Base-by-base conservation (phyloP, 768 basidiomycete species). In the Tylopilus plumbeoviolaceoides region DNA sequence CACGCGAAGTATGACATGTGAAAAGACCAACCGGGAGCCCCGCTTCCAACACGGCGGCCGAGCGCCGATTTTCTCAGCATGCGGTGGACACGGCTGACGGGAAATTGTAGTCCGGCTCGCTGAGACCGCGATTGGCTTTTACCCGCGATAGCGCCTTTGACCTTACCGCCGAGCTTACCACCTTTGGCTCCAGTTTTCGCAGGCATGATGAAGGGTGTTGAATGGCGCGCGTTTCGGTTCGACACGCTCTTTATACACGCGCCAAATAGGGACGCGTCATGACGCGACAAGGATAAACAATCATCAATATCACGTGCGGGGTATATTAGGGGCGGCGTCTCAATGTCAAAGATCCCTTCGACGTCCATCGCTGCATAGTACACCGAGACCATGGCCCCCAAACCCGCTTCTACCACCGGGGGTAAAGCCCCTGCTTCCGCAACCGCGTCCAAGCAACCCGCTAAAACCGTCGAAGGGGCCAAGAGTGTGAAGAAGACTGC, bases 31-130 rank as follows among this genome's bases (percentile, higher is more conserved):
- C 87, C 87, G 65, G 87, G 91, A 60, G 92, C 89, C 72, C 91
- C 91, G 55, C 85, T 84, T 69, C 91, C 92, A 59, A 95, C 83
- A 67, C 92, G 89, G 66, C 85, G 85, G 30, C 89, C 86, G 61
- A 90, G 91, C 75, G 89, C 89, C 56, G 89, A 89, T 70, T 80
- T 82, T 78, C 92, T 90, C 64, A 95, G 71, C 58, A 89, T 79
- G 79, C 91, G 87, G 70, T 92, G 91, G 63, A 94, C 85, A 84
- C 93, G 65, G 75, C 92, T 91, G 63, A 95, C 92, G 42, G 92
- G 93, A 74, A 89, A 89, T 70, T 89, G 87, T 48, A 89, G 84
- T 52, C 87, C 87, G 40, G 87, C 87, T 64, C 80, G 83, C 38
- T 84, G 78, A 12, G 87, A 88, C 58, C 87, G 87, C 1, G 86